Conservation (phyloP, 1,139 yeast species). For the Sugiyamaella neomexicana region DNA sequence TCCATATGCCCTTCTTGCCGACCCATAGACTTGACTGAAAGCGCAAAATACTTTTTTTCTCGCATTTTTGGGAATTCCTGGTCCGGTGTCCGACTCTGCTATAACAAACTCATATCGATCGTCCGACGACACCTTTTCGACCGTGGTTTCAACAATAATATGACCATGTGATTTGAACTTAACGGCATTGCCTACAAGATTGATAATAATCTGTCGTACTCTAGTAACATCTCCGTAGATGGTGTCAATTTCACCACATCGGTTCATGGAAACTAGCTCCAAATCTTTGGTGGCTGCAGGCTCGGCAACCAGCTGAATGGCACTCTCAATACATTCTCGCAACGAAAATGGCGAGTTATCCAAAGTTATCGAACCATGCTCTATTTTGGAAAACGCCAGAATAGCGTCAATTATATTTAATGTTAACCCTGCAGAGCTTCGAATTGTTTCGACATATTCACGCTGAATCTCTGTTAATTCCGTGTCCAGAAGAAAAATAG, state of each 20-base stretch:
- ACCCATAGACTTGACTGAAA: conserved; percentile 62
- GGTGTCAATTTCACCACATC: conserved; percentile 47
- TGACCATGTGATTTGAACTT: conserved; percentile 55
- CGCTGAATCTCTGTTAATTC: conserved; percentile 49
- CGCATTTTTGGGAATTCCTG: conserved; percentile 56
- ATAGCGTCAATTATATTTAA: conserved; percentile 59
- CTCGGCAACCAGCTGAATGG: conserved; percentile 54
- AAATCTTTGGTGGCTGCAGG: conserved; percentile 51
- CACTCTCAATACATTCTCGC: conserved; percentile 54
- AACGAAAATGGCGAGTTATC: conserved; percentile 53
- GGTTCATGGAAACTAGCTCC: conserved; percentile 52
- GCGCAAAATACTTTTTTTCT: conserved; percentile 56
- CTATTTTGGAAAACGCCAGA: conserved; percentile 56
- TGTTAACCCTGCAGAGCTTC: conserved; percentile 54
- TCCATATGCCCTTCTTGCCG: conserved; percentile 56
- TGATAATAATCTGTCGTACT: conserved; percentile 55
- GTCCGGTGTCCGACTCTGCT: conserved; percentile 58
- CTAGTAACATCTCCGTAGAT: conserved; percentile 55
- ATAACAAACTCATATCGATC: conserved; percentile 48
- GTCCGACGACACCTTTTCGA: conserved; percentile 40
- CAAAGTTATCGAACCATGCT: conserved; percentile 54
- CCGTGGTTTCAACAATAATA: conserved; percentile 46
- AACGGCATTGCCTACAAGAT: conserved; percentile 58
- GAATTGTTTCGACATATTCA: conserved; percentile 57
- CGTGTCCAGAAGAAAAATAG: conserved; percentile 55